Evolutionary conservation across 2,329 filamentous ascomycete species (phyloP).

Genomic region (Chaetomiaceae sp.): DNA sequence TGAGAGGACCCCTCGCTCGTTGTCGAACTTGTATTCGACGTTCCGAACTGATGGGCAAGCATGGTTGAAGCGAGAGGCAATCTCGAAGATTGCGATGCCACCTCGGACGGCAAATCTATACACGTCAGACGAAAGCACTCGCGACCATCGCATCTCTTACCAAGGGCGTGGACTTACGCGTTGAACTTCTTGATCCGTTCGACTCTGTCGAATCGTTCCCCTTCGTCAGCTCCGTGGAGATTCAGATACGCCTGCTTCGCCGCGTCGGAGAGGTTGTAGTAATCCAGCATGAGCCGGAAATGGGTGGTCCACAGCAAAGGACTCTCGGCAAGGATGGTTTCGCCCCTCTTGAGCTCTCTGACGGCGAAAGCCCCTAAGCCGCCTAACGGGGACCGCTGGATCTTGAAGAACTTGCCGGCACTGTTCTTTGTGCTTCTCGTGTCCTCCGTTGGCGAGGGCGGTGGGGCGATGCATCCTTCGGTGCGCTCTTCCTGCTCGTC

Average conservation of each 20-base stretch:
- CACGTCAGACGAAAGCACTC: neutral
- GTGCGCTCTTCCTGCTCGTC: neutral
- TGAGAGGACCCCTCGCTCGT: slow-evolving; percentile 33
- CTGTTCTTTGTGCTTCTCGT: neutral
- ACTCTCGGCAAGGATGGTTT: slow-evolving; percentile 43
- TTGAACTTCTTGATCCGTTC: slow-evolving; percentile 44
- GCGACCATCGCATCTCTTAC: neutral
- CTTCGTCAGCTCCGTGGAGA: slow-evolving; percentile 36
- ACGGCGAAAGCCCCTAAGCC: slow-evolving; percentile 47
- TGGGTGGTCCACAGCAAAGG: slow-evolving; percentile 38
- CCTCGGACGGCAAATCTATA: slow-evolving; percentile 27
- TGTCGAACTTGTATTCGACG: slow-evolving; percentile 42
- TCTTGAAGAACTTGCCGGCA: slow-evolving; percentile 35
- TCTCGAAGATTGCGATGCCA: slow-evolving; percentile 42
- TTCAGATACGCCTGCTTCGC: slow-evolving; percentile 34
- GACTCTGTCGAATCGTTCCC: slow-evolving; percentile 28
- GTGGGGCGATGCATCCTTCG: neutral
- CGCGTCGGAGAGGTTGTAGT: slow-evolving; percentile 33
- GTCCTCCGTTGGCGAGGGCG: neutral
- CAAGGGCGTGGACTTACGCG: slow-evolving; percentile 35
- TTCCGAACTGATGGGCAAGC: slow-evolving; percentile 44
- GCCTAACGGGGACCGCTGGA: slow-evolving; percentile 39
- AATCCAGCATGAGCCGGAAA: slow-evolving; percentile 32
- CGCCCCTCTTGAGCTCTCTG: slow-evolving; percentile 34
- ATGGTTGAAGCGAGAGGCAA: slow-evolving; percentile 57